A percentile compares a stretch with the other conserved stretches of the same genome.
These are phyloP conservation scores for Camellia oleifera DNA, from an alignment of 179 eudicot species.

Conservation along the genomic window DNA sequence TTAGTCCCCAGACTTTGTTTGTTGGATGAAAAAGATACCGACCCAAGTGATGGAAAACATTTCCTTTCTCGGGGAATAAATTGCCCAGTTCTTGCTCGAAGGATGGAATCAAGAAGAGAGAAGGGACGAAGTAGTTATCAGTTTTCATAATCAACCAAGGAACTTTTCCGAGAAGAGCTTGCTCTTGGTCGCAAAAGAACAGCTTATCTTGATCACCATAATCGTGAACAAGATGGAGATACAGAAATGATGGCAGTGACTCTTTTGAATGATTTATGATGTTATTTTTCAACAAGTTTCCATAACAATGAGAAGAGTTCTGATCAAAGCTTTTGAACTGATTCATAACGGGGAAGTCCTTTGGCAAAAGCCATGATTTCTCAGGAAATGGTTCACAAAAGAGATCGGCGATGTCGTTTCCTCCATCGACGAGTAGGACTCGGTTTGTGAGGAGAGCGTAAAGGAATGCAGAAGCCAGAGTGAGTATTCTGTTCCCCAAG, in stretches of 20 bases:
- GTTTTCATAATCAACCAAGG: constrained; percentile 76
- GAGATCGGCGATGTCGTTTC: constrained; percentile 65
- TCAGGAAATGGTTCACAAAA: constrained; percentile 85
- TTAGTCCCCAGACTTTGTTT: constrained; percentile 80
- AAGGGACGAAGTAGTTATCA: constrained; percentile 75
- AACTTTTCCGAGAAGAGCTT: constrained; percentile 33
- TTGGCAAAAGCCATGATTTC: constrained; percentile 67
- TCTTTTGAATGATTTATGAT: not conserved
- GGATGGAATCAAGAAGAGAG: constrained; percentile 68
- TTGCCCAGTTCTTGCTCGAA: constrained; percentile 58
- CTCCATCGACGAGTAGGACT: constrained; percentile 66
- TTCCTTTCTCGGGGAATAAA: constrained; percentile 62
- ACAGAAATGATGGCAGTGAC: constrained; percentile 39
- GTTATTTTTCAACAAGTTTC: constrained; percentile 48
- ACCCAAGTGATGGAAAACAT: constrained; percentile 76
- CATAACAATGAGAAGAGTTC: constrained; percentile 49
- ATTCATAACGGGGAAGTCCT: constrained; percentile 53
- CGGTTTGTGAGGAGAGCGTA: constrained; percentile 73
- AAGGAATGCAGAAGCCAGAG: constrained; percentile 68
- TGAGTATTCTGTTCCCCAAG: constrained; percentile 69
- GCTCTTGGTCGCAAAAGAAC: constrained; percentile 69
- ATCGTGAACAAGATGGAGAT: constrained; percentile 71
- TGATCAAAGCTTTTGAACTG: constrained; percentile 40
- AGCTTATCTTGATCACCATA: constrained; percentile 73
- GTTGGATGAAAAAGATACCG: constrained; percentile 84